phyloP scores from a whole-genome alignment of 495 filamentous ascomycete genomes.

The Penicillium soppii region DNA sequence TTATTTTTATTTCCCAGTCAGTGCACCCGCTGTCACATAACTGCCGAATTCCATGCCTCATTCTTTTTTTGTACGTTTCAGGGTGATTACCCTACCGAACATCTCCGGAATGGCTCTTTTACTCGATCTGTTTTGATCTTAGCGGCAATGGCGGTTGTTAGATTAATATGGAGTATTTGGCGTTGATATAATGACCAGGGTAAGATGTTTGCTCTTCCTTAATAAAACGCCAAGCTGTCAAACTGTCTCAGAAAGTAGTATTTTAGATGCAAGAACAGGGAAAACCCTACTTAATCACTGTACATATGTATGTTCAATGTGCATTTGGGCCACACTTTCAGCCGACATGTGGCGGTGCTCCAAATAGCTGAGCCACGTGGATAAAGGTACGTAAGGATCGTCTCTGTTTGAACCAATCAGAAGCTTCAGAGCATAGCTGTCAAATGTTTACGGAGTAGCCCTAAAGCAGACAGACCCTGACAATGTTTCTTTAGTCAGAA shows the following conservation, averaged over 20 bases:
- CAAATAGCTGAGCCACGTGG: conserved; percentile 14
- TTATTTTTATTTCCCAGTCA: background rate
- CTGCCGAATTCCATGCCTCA: conserved; percentile 12
- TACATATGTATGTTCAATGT: background rate
- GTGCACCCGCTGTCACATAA: conserved; percentile 24
- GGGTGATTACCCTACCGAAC: conserved; percentile 25
- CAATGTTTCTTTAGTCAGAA: background rate
- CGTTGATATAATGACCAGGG: background rate
- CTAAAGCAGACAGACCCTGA: background rate
- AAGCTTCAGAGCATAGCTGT: conserved; percentile 1
- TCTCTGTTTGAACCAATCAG: background rate
- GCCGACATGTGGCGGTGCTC: conserved; percentile 2
- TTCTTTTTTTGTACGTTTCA: conserved; percentile 18
- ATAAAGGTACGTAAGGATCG: conserved; percentile 3
- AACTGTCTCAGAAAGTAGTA: background rate
- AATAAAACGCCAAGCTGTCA: conserved; percentile 13
- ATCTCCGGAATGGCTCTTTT: conserved; percentile 15
- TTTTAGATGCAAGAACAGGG: background rate
- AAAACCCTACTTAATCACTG: background rate
- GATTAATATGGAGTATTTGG: conserved; percentile 1
- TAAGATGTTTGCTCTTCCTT: conserved; percentile 9
- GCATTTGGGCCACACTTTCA: background rate
- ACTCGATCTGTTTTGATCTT: background rate
- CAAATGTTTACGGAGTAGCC: no score
- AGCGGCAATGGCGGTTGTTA: conserved; percentile 14